Evolutionary conservation across 306 rosid species (phyloP), one percentile per base, ranked within the genome.

Genomic region (Hippophae gyantsensis): DNA sequence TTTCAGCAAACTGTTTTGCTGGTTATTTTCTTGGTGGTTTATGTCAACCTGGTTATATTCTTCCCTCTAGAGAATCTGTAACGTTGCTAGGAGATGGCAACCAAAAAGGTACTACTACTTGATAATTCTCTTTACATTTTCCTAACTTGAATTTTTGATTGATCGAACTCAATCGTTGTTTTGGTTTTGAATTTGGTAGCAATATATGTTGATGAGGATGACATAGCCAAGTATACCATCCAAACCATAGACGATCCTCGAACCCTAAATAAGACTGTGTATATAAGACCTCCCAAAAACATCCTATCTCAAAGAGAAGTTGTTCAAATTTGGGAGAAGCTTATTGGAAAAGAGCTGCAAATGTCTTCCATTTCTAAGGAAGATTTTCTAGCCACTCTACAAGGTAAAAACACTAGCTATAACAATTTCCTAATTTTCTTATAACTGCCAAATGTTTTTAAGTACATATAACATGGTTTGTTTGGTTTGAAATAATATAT

Each of bases 161-260:
- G 27, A 67, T 43, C 11, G 42, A 27, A 32, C 38, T 67, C 62
- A 7, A 8, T 43, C 11, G 7, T 11, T 26, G 32, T 14, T 57
- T 13, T 57, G 67, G 52, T 57, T 64, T 61, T 13, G 60, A n/a
- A n/a, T 25, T 52, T 72, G 64, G 62, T 74, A 86, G 95, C 72
- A 57, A 83, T 84, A 6, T 89, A 86, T 74, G 73, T 89, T 72
- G 58, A 73, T 59, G 86, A 72, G 58, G 69, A 72, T 52, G 97
- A 86, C 77, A 88, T 89, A 60, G 95, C 97, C 52, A 68, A 80
- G 60, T 82, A 84, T 67, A 84, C 97, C 57, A 89, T 86, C 59
- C 76, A 60, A 38, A 62, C 95, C 13, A 74, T 84, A 54, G 95
- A 84, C 2, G 93, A 89, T 62, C 97, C 90, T 3, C 83, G 77